Evolutionary conservation across 768 basidiomycete genomes (phyloP), one percentile per base, ranked within the genome.

Genomic region (Lactarius hengduanensis): DNA sequence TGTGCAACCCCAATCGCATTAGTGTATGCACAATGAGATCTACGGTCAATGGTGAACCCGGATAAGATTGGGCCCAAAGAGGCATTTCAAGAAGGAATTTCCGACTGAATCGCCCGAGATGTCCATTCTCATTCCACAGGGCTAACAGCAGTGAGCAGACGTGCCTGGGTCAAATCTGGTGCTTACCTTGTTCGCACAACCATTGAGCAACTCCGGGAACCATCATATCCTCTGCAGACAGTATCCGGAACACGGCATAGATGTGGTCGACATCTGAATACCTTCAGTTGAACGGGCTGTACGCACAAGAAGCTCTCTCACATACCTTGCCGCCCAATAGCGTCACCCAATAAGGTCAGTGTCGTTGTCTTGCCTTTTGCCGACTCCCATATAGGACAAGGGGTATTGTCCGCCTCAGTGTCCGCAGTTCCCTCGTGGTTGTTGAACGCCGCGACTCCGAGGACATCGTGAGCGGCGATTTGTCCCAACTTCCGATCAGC

Each of bases 181-280:
- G 45, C 70, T 15, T 63, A 83, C 86, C 83, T 57, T 81, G 68
- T 50, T 77, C 60, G 60, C 79, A 81, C 10, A 87, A 69, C 72
- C 78, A 82, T 18, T 76, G 71, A 18, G 82, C 68, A 20, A 81
- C 32, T 66, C 71, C 3, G 73, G 56, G 56, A 76, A 62, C 53
- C 77, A 71, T 38, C 73, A 75, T 65, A 26, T 76, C 75, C 36
- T 80, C 69, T 56, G 64, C 74, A 28, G 71, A 70, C 56, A 88
- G 72, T 32, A 78, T 67, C n/a, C 77, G 75, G 4, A 89, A 73
- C 9, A 84, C 64, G 26, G 81, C 67, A 20, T 73, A 71, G 30
- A 82, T 74, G 50, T 77, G 77, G 10, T 68, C 62, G 16, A 74
- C 56, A 70, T 85, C 87, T 88, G 58, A 36, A 26, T 38, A 40